phyloP scores from a whole-genome alignment of 2,329 filamentous ascomycete species.

The Fusarium sp. region DNA sequence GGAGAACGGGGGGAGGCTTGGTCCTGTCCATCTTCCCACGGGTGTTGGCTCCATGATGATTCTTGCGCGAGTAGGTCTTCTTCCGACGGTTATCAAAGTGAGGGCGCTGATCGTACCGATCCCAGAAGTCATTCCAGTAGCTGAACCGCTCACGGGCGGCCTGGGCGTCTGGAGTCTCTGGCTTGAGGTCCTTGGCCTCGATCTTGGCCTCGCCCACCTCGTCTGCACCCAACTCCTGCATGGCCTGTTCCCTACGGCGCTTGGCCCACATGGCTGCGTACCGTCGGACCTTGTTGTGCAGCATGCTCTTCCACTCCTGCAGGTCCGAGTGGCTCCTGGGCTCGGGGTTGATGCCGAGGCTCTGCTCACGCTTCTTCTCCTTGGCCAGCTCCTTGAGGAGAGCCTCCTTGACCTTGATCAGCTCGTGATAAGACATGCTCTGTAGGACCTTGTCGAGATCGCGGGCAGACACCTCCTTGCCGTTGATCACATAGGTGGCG shows the following conservation, averaged over 20 bases:
- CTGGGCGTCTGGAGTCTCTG: constrained; percentile 24
- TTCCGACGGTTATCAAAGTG: constrained; percentile 4
- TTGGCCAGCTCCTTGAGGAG: constrained; percentile 32
- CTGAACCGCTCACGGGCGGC: constrained; percentile 25
- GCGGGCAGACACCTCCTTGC: constrained; percentile 39
- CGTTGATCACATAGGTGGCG: constrained; percentile 38
- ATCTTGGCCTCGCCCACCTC: constrained; percentile 14
- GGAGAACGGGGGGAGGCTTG: background rate
- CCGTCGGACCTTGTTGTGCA: constrained; percentile 33
- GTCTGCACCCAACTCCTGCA: background rate
- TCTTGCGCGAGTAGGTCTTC: background rate
- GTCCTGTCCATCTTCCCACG: background rate
- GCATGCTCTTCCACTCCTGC: constrained; percentile 28
- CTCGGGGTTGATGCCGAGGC: constrained; percentile 12
- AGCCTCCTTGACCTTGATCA: constrained; percentile 39
- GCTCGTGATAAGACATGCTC: constrained; percentile 45
- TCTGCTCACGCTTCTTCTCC: constrained; percentile 30
- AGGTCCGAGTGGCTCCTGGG: constrained; percentile 6
- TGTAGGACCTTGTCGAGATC: constrained; percentile 45
- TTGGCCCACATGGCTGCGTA: constrained; percentile 37
- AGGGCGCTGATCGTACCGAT: constrained; percentile 38
- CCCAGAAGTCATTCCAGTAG: constrained; percentile 42
- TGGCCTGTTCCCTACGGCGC: constrained; percentile 19
- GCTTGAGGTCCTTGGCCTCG: constrained; percentile 2
- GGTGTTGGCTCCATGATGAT: background rate